Evolutionary conservation across 768 basidiomycete species (phyloP).

Genomic region (Lactifluus piperatus): DNA sequence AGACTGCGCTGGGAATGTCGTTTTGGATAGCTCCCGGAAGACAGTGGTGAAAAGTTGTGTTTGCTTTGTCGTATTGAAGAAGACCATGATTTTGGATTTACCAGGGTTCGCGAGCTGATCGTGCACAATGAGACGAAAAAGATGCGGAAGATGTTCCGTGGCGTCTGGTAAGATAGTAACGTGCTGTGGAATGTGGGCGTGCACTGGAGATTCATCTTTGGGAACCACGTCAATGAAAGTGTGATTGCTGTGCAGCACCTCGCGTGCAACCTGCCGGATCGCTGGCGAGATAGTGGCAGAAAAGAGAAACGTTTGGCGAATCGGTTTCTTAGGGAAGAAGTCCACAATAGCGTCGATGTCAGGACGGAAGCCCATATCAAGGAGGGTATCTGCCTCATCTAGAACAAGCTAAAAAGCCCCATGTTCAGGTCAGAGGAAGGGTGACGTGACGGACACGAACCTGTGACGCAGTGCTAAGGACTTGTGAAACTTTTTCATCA

Average conservation of each 20-base stretch:
- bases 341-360: slow-evolving; percentile 69
- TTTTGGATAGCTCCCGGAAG: slow-evolving; percentile 39
- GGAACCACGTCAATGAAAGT: slow-evolving; percentile 66
- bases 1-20: slow-evolving; percentile 47
- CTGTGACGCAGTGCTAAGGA: slow-evolving; percentile 46
- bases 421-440: slow-evolving; percentile 8
- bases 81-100: slow-evolving; percentile 69
- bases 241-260: slow-evolving; percentile 51
- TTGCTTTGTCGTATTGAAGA: slow-evolving; percentile 79
- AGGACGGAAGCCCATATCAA: slow-evolving; percentile 88
- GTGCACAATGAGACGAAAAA: slow-evolving; percentile 73
- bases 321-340: slow-evolving; percentile 48
- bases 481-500: slow-evolving; percentile 45
- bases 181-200: slow-evolving; percentile 74
- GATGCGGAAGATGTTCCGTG: slow-evolving; percentile 65
- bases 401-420: slow-evolving; percentile 55
- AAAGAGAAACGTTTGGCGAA: slow-evolving; percentile 88
- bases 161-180: slow-evolving; percentile 63
- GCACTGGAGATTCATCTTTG: slow-evolving; percentile 51
- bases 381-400: slow-evolving; percentile 86
- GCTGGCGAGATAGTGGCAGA: slow-evolving; percentile 74
- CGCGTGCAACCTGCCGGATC: slow-evolving; percentile 62
- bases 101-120: slow-evolving; percentile 72
- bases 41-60: slow-evolving; percentile 67
- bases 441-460: slow-evolving; percentile 33